Evolutionary conservation across 371 early-diverging fungal genomes (phyloP).

Genomic region (Mortierella sp.): DNA sequence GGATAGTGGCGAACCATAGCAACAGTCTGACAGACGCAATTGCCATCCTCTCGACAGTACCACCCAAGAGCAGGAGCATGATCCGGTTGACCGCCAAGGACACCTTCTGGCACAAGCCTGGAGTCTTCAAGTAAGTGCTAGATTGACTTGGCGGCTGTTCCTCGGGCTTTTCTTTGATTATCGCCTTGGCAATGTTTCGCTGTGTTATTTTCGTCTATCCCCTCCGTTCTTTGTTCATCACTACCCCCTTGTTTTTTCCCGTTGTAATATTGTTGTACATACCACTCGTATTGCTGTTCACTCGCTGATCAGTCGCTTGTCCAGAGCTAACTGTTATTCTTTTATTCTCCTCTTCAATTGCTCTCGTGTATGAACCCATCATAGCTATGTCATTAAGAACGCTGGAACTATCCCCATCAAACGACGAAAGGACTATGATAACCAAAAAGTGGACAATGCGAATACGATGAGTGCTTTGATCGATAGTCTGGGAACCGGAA

Average conservation of each 20-base stretch:
- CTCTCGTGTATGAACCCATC: not conserved
- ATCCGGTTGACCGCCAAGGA: conserved; percentile 56
- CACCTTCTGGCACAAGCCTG: conserved; percentile 54
- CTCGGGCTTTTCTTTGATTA: not conserved
- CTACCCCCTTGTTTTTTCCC: not conserved
- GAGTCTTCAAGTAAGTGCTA: conserved; percentile 41
- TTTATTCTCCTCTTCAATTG: too few relatives aligned
- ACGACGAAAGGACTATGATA: conserved; percentile 52
- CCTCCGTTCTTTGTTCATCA: not conserved
- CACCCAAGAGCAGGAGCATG: conserved; percentile 45
- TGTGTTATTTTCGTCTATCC: not conserved
- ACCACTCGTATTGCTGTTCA: not conserved
- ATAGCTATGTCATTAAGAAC: conserved; percentile 49
- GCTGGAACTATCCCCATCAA: conserved; percentile 55
- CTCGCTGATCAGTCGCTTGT: not conserved
- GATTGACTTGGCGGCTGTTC: not conserved
- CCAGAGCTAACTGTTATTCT: not conserved
- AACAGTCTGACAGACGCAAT: conserved; percentile 57
- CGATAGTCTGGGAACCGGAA: conserved; percentile 49
- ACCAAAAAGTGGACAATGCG: conserved; percentile 51
- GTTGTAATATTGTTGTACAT: too few relatives aligned
- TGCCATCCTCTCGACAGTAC: conserved; percentile 46
- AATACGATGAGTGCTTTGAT: conserved; percentile 45
- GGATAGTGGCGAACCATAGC: conserved; percentile 51
- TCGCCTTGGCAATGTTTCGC: not conserved